Base-by-base conservation (phyloP, 768 basidiomycete genomes). In the Leucosporidium yakuticum region DNA sequence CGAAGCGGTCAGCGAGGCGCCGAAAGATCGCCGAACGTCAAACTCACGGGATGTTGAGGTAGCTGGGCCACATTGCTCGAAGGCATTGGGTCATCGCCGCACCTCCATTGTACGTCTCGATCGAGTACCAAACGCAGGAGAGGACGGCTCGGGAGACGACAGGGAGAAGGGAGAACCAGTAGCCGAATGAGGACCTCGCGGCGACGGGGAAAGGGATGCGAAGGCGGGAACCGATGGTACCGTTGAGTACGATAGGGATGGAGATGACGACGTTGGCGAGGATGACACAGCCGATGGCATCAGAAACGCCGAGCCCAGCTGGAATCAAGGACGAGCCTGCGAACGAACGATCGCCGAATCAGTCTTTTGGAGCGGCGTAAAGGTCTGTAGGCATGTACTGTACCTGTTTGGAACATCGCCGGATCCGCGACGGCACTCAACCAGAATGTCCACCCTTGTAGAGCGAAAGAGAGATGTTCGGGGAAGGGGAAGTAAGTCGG, bases 41-140 rank as follows among this genome's bases (percentile, higher is more conserved):
- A 51, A 44, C 14, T n/a, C n/a, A 53, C 29, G 86, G 86, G 47
- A 90, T 76, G 57, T 78, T 82, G 17, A 83, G 83, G 36, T 84
- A 81, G 0, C 86, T 85, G 0, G 89, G 89, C 89, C 89, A 90
- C 27, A 90, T 88, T 0, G 89, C 89, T 75, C 87, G 88, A 20
- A 89, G 29, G 19, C 55, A 57, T 36, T 12, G 29, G 19, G 55
- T 36, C 32, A 57, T 36, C 19, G 31, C 31, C 15, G 25, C 32
- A 1, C 32, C 31, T 19, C 55, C 55, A 32, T 57, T 57, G 17
- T 32, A 57, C 8, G 32, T 21, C 15, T 57, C 31, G 6, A 57
- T 57, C 6, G 17, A 11, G 32, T 17, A 57, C 55, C 55, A 57
- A 32, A 36, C 19, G 3, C 34, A 6, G 5, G 55, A 29, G 21